These are phyloP conservation scores for Wickerhamomyces pijperi DNA, from an alignment of 805 yeast genomes.

Conservation along the genomic window DNA sequence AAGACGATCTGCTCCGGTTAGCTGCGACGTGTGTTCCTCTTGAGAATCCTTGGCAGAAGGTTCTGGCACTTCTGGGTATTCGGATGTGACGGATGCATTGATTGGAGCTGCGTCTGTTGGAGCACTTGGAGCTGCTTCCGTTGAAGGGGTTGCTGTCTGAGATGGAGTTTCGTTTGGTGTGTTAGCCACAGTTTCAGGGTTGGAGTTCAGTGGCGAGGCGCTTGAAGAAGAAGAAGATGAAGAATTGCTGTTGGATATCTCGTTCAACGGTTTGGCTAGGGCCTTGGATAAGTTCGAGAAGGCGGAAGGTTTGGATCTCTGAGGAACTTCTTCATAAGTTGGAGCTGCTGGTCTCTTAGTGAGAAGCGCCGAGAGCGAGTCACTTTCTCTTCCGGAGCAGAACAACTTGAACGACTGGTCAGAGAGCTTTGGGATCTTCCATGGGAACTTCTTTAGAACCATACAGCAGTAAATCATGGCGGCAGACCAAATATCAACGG, in stretches of 20 bases:
- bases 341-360: conserved; percentile 34
- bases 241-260: conserved; percentile 7
- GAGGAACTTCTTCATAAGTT: conserved; percentile 11
- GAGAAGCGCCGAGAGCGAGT: conserved; percentile 51
- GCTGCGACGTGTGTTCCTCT: conserved; percentile 46
- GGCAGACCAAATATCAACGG: conserved; percentile 89
- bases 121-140: too few species aligned
- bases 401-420: conserved; percentile 80
- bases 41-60: conserved; percentile 11
- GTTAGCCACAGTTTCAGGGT: not conserved
- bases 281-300: conserved; percentile 18
- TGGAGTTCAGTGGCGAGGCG: not conserved
- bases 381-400: conserved; percentile 62
- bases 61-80: conserved; percentile 4
- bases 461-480: conserved; percentile 89
- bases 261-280: conserved; percentile 14
- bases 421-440: conserved; percentile 80
- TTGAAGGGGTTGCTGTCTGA: not conserved
- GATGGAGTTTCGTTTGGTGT: not conserved
- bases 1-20: conserved; percentile 63
- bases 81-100: not conserved
- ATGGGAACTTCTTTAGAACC: conserved; percentile 85
- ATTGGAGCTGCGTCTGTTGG: too few species aligned
- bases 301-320: conserved; percentile 11
- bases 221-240: not conserved